These are phyloP conservation scores for Cyclospora cayetanensis DNA, from an alignment of 169 alveolate species.

Conservation along the genomic window DNA sequence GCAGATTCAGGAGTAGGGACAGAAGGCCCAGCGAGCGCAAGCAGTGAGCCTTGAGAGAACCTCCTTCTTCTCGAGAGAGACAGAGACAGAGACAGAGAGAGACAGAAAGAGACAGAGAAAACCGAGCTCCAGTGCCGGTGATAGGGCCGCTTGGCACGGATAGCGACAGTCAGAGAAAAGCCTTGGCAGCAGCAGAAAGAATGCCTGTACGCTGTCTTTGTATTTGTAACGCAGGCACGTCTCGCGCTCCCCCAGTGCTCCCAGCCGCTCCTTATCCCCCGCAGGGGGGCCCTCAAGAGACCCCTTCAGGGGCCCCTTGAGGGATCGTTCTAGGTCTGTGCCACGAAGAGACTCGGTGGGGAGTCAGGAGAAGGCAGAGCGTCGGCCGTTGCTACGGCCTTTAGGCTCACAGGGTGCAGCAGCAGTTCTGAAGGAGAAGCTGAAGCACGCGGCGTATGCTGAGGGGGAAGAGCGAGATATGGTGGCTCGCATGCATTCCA, in stretches of 20 bases:
- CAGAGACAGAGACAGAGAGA: background rate
- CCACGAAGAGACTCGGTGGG: background rate
- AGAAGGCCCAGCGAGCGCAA: background rate
- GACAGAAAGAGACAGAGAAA: background rate
- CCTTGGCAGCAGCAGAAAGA: too few relatives aligned
- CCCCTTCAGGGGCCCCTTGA: too few relatives aligned
- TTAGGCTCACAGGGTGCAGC: constrained; percentile 6
- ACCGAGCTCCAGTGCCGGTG: too few relatives aligned
- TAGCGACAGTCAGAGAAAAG: too few relatives aligned
- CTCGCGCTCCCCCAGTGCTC: constrained; percentile 29
- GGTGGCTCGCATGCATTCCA: too few relatives aligned
- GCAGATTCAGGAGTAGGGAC: constrained; percentile 12
- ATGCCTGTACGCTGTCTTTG: too few relatives aligned
- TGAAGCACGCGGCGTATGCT: background rate
- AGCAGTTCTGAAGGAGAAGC: constrained; percentile 16
- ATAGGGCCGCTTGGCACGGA: too few relatives aligned
- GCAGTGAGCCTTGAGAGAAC: background rate
- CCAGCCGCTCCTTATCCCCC: constrained; percentile 19
- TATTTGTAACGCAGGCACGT: background rate
- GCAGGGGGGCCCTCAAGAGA: background rate
- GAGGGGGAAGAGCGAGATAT: background rate
- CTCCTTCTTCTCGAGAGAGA: background rate
- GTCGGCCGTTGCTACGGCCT: constrained; percentile 10
- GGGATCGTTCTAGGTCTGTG: background rate
- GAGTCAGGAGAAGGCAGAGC: background rate